phyloP scores from a whole-genome alignment of 2,329 filamentous ascomycete genomes.

The Neofusicoccum sp. region DNA sequence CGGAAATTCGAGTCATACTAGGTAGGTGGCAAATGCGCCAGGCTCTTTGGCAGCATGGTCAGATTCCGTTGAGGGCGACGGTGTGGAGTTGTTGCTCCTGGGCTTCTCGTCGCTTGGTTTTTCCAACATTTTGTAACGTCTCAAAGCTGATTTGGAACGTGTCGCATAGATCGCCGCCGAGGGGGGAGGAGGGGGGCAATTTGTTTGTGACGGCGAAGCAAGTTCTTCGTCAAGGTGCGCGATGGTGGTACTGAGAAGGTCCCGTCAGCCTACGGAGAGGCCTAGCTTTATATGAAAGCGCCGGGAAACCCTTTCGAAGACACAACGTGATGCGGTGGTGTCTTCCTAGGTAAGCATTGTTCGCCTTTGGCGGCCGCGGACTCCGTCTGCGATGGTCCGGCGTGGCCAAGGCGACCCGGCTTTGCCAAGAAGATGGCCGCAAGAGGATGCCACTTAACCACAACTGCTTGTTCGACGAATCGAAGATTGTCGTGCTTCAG shows the following conservation, averaged over 20 bases:
- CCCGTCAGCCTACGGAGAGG: not conserved
- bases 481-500: no score
- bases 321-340: not conserved
- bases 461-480: not conserved
- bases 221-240: not conserved
- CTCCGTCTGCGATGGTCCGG: not conserved
- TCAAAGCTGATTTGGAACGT: not conserved
- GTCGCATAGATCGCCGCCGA: no score
- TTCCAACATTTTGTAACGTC: not conserved
- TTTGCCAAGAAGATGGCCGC: not conserved
- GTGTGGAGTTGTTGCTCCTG: no score
- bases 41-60: not conserved
- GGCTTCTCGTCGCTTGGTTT: not conserved
- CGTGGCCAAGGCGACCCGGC: not conserved
- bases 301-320: not conserved
- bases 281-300: not conserved
- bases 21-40: not conserved
- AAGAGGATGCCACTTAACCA: not conserved
- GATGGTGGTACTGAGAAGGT: not conserved
- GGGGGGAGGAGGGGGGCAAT: not conserved
- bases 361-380: not conserved
- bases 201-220: not conserved
- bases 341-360: not conserved
- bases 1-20: not conserved
- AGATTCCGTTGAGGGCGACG: not conserved